These are phyloP conservation scores for Auriculariales sp. DNA, from an alignment of 768 basidiomycete species.

Conservation along the genomic window DNA sequence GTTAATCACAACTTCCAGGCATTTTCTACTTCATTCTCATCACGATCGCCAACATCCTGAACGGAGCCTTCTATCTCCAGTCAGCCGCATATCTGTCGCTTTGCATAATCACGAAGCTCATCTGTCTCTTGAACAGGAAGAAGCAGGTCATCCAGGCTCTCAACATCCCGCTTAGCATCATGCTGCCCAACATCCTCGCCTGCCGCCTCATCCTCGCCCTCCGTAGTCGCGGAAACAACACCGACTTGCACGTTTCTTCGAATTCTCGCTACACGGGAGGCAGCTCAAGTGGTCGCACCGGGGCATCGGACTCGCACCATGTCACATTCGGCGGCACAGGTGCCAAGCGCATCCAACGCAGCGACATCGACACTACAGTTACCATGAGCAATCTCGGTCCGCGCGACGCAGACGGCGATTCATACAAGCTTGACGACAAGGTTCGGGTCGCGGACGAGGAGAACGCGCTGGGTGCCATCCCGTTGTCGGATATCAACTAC, in stretches of 20 bases:
- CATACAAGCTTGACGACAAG: not conserved
- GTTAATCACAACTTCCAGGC: constrained; percentile 23
- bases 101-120: not conserved
- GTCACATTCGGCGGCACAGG: not conserved
- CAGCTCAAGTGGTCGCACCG: not conserved
- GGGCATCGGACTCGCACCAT: not conserved
- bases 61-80: constrained; percentile 81
- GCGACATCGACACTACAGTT: not conserved
- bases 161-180: constrained; percentile 72
- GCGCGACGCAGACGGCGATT: not conserved
- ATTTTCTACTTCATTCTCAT: constrained; percentile 78
- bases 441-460: not conserved
- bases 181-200: constrained; percentile 68
- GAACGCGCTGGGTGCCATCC: not conserved
- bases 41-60: constrained; percentile 72
- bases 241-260: not conserved
- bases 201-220: constrained; percentile 35
- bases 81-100: constrained; percentile 18
- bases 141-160: constrained; percentile 73
- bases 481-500: too few species aligned
- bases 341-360: not conserved
- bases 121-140: constrained; percentile 30
- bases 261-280: not conserved
- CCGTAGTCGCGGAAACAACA: not conserved
- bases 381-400: not conserved